Evolutionary conservation across 176 grass and related monocot species (phyloP), one percentile per base, ranked within the genome.

Genomic region (Zizania latifolia): DNA sequence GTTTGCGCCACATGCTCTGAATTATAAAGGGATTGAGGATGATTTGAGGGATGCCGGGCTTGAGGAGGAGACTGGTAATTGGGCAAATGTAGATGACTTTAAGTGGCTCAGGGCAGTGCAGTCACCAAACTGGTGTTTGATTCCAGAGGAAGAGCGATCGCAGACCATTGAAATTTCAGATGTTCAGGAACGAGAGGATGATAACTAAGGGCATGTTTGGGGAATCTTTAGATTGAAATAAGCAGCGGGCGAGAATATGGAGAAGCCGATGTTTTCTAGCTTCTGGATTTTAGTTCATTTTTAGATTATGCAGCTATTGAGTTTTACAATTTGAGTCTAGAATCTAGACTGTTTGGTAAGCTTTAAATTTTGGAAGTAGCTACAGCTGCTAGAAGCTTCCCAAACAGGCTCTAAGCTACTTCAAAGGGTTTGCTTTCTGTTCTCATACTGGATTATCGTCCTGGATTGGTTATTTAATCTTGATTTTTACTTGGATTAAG

Each of bases 71-170:
- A 91, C 86, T 6, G 86, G 86, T 31, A 97, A 97, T 21, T 97
- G 90, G 86, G 86, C 83, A 0, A 89, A 89, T 83, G 90, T 93
- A 3, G 94, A 97, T 85, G 94, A 93, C 78, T 93, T 97, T 78
- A 93, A 91, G 74, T 97, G 94, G 94, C 83, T 97, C 51, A 86
- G 88, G 77, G 83, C 90, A 70, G 71, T 97, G 46, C 90, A 93
- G 33, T 97, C 90, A 8, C 94, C 94, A 0, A 97, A 97, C 45
- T 97, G 94, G 94, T 53, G 81, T n/a, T 75, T 97, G 51, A 83
- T 93, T 72, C 86, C 81, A 0, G 88, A 89, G 80, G 86, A 89
- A 58, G 90, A 97, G 56, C 65, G 77, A n/a, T 26, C 80, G 31
- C 72, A 50, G 32, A 72, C 50, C 48, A 41, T 87, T 1, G 71